Evolutionary conservation across 805 yeast genomes (phyloP), one percentile per base, ranked within the genome.

Genomic region (Wickerhamomyces canadensis): DNA sequence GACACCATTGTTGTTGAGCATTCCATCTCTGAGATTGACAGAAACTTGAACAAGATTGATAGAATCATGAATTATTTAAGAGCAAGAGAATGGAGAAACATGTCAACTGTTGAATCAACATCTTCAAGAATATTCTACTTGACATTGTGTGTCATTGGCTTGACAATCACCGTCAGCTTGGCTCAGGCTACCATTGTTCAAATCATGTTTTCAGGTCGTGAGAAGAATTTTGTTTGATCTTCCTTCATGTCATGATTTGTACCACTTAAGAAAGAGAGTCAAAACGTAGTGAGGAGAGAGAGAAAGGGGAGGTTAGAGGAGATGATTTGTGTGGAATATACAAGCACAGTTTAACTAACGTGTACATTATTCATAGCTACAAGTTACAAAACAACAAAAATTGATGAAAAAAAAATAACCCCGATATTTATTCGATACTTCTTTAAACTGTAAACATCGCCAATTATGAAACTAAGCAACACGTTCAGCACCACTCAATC

Each of bases 71-170:
- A 83, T 55, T 87, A 93, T 62, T 79, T 91, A 67, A 87, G 88
- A 70, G 88, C 97, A 14, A 84, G 99, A 69, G 95, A 89, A 69
- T 84, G 86, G 76, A 80, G 99, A 70, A 93, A 93, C 66, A 93
- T 88, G 75, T 84, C 91, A 35, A 86, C 96, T 30, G 96, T 86
- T 45, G 70, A 71, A 60, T 76, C 86, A 35, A 86, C 95, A 23
- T 85, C 81, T 54, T 66, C 80, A 15, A 78, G 95, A 57, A 73
- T 86, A 42, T 80, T 83, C 56, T 85, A 81, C 74, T 75, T 84
- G 54, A 78, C 89, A 32, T 63, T 84, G 37, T 62, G 77, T 41
- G 88, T 82, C 57, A 83, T 85, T 46, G 57, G 76, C 29, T 67
- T 82, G 49, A 83, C 83, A 74, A 85, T 82, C 34, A 83, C 80